phyloP scores from a whole-genome alignment of 176 grass and related monocot genomes.

The Themeda triandra region DNA sequence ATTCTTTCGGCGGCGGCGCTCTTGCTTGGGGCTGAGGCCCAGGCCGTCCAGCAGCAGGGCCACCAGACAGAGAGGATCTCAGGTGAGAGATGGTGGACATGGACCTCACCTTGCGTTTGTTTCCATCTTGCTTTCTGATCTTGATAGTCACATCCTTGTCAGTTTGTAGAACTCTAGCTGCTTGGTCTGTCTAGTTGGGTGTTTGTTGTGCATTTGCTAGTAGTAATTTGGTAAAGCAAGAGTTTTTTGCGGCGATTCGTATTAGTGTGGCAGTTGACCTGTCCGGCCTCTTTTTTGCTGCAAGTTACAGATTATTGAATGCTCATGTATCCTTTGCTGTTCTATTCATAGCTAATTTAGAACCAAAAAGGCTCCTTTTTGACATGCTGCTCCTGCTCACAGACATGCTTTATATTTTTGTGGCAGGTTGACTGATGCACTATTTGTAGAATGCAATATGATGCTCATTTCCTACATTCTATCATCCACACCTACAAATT shows the following conservation, averaged over 20 bases:
- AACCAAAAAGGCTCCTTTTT: neutral
- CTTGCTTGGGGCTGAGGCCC: conserved; percentile 40
- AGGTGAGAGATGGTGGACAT: conserved; percentile 38
- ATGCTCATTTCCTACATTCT: neutral
- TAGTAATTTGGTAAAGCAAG: conserved; percentile 13
- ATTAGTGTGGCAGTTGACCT: neutral
- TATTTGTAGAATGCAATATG: neutral
- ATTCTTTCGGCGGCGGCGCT: conserved; percentile 40
- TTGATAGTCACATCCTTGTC: conserved; percentile 20
- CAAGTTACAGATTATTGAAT: neutral
- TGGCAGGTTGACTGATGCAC: neutral
- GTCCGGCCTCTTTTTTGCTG: neutral
- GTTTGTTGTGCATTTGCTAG: neutral
- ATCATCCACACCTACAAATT: neutral
- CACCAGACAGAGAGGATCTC: conserved; percentile 84
- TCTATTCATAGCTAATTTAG: neutral
- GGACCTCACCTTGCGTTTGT: conserved; percentile 6
- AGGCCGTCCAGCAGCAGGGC: conserved; percentile 51
- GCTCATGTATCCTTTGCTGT: neutral
- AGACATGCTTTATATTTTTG: neutral
- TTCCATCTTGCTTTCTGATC: conserved; percentile 25
- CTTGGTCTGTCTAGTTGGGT: conserved; percentile 20
- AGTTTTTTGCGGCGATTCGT: neutral
- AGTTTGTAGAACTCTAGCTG: neutral
- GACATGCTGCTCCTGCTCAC: neutral